Conservation (phyloP, 257 asterid genomes). For the Nicotiana otophora region DNA sequence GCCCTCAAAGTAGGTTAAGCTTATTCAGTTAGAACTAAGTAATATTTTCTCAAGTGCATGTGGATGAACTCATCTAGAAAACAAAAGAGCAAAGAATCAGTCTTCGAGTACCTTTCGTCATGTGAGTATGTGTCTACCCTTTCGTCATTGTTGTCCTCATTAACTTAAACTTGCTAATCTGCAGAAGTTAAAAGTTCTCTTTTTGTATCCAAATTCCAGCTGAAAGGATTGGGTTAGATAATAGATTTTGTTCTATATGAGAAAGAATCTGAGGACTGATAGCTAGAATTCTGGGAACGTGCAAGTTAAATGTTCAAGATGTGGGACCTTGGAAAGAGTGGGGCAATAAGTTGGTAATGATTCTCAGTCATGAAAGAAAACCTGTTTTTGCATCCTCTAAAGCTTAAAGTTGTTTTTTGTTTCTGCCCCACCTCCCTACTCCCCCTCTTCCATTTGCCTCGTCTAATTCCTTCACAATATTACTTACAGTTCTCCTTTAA, state of each 20-base stretch:
- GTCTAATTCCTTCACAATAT: neutral
- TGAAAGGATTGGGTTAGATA: neutral
- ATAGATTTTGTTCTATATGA: neutral
- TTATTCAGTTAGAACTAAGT: slow-evolving; percentile 60
- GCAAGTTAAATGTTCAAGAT: neutral
- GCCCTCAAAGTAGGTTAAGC: slow-evolving; percentile 41
- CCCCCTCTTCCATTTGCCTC: neutral
- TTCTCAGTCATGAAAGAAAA: neutral
- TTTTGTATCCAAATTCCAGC: neutral
- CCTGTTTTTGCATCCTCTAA: neutral
- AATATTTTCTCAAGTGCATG: slow-evolving; percentile 18
- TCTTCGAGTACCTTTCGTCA: neutral
- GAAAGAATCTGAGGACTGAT: neutral
- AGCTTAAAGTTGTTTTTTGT: neutral
- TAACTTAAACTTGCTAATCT: neutral
- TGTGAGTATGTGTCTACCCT: neutral
- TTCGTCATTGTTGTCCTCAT: neutral
- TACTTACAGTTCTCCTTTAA: neutral
- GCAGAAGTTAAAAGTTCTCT: neutral
- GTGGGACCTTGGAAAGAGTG: neutral
- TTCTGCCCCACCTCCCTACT: neutral
- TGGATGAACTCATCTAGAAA: neutral
- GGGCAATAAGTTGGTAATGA: neutral
- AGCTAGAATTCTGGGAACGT: neutral
- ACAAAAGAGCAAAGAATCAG: neutral